Evolutionary conservation across 768 basidiomycete genomes (phyloP), one percentile per base, ranked within the genome.

Genomic region (Termitomyces sp.): DNA sequence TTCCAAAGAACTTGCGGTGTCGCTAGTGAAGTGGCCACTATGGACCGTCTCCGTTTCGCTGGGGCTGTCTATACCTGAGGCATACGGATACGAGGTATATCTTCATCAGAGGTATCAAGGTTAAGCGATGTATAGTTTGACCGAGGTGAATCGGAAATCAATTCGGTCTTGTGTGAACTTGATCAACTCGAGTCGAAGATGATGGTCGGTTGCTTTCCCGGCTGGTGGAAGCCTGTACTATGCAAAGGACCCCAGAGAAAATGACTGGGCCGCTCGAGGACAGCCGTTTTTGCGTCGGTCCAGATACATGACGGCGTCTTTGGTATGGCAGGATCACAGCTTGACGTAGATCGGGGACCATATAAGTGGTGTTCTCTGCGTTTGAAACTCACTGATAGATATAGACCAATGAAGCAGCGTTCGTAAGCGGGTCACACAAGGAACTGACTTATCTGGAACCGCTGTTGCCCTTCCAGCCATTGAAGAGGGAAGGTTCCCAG

Each of bases 361-460:
- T 32, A 28, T 46, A 30, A 2, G 21, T 14, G n/a, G n/a, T 6
- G 21, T 11, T 42, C 21, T 42, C 41, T 42, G 21, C 41, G 5
- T 21, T 21, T 41, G 21, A 0, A 70, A 74, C 68, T 4, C 63
- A 64, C 71, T 54, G 58, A 66, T 58, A 52, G 61, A 61, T 65
- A 66, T 70, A 82, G 78, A 81, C 60, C 57, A 67, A 69, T 53
- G 67, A 78, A 65, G 71, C 69, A 64, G 74, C 67, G 8, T 77
- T 81, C 58, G 22, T 24, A 24, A 12, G 14, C 24, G 3, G 22
- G 24, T 22, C 43, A 14, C 2, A 15, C 43, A 44, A 81, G 65
- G 81, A 82, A 64, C 59, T 73, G 1, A 74, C 76, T 17, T 81
- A 81, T 68, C 67, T 82, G 26, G 30, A 54, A 71, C 80, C 77